A percentile compares a stretch with the other conserved stretches of the same genome.
These are phyloP conservation scores for Suhomyces prunicola DNA, from an alignment of 805 yeast genomes.

Conservation along the genomic window DNA sequence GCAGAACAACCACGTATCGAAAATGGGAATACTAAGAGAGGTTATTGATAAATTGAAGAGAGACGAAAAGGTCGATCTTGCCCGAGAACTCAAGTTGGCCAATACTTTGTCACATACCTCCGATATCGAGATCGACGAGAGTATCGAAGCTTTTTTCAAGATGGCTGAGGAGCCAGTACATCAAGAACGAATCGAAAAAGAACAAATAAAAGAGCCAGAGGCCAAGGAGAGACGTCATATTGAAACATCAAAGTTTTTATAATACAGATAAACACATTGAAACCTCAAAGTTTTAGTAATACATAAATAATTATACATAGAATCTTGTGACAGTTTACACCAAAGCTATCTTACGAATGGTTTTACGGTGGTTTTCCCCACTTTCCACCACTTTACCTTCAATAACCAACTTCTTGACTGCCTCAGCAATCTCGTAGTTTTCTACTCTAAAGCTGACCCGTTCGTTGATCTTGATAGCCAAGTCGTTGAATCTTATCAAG, in stretches of 20 bases:
- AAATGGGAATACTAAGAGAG: constrained; percentile 32
- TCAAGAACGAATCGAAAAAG: background rate
- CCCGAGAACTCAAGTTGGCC: constrained; percentile 37
- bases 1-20: constrained; percentile 35
- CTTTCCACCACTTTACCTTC: constrained; percentile 67
- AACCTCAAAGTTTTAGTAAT: constrained; percentile 7
- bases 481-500: constrained; percentile 54
- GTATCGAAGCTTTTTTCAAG: constrained; percentile 33
- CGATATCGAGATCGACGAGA: constrained; percentile 40
- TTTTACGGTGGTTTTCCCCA: constrained; percentile 72
- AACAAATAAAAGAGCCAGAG: background rate
- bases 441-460: constrained; percentile 64
- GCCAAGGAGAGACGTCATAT: background rate
- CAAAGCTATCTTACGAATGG: constrained; percentile 36
- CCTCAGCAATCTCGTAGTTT: constrained; percentile 65
- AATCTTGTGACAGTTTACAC: background rate
- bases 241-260: constrained; percentile 11
- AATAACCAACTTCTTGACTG: constrained; percentile 60
- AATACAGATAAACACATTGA: background rate
- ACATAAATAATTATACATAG: background rate
- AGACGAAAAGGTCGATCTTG: constrained; percentile 41
- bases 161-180: constrained; percentile 20
- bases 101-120: constrained; percentile 39
- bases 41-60: constrained; percentile 25
- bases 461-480: constrained; percentile 63